These are phyloP conservation scores for Hygrophoropsis aurantiaca DNA, from an alignment of 768 basidiomycete species.

Conservation along the genomic window DNA sequence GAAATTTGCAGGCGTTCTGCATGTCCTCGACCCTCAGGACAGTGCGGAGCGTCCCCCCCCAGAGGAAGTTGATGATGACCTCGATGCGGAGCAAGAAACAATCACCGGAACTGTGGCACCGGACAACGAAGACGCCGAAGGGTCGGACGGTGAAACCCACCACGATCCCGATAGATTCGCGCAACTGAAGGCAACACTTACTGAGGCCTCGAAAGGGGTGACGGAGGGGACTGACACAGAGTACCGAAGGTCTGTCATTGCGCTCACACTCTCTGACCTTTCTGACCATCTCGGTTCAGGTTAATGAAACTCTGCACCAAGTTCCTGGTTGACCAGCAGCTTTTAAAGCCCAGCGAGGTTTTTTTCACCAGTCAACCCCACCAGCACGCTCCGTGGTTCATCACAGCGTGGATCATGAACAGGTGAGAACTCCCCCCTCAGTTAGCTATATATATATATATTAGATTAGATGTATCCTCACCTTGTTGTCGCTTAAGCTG, in stretches of 20 bases:
- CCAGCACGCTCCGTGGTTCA: slow-evolving; percentile 16
- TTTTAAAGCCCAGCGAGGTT: slow-evolving; percentile 13
- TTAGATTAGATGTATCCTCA: not conserved
- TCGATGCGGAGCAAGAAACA: slow-evolving; percentile 1
- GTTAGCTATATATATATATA: slow-evolving; percentile 8
- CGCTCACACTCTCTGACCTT: not conserved
- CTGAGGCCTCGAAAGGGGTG: slow-evolving; percentile 29
- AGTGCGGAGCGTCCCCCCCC: no score
- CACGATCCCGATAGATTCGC: slow-evolving; percentile 6
- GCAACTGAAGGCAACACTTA: slow-evolving; percentile 12
- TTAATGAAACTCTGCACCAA: slow-evolving; percentile 14
- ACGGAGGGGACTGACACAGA: slow-evolving; percentile 28
- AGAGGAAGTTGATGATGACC: not conserved
- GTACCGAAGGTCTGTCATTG: slow-evolving; percentile 24
- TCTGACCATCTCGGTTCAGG: slow-evolving; percentile 4
- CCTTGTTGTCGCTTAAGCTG: slow-evolving; percentile 16
- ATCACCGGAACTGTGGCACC: slow-evolving; percentile 11
- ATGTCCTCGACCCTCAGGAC: no score
- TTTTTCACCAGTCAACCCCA: slow-evolving; percentile 19
- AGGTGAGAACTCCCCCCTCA: no score
- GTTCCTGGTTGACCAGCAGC: slow-evolving; percentile 14
- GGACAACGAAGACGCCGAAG: slow-evolving; percentile 6
- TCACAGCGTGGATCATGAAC: slow-evolving; percentile 32
- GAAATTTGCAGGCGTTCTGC: no score
- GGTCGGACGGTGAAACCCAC: no score